Evolutionary conservation across 176 grass and related monocot species (phyloP).

Genomic region (Elaeis guineensis): DNA sequence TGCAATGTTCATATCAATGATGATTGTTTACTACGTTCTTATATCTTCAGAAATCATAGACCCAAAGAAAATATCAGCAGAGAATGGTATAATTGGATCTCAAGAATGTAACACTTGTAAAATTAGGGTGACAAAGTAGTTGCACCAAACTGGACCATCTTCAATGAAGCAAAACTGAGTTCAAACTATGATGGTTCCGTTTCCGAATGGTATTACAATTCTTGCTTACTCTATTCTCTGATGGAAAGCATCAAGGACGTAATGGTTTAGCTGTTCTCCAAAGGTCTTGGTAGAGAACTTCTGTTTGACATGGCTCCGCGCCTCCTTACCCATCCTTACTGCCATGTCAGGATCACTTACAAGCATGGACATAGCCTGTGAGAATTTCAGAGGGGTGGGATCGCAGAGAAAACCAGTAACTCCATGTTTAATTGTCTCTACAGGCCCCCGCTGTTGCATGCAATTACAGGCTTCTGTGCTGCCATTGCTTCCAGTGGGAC

Average conservation of each 20-base stretch:
- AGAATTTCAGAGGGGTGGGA: slow-evolving; percentile 53
- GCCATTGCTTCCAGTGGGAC: slow-evolving; percentile 98
- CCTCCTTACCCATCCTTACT: slow-evolving; percentile 55
- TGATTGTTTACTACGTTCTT: too few species aligned
- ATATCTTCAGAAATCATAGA: too few species aligned
- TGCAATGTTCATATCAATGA: too few species aligned
- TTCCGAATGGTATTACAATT: too few species aligned
- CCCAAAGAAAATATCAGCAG: too few species aligned
- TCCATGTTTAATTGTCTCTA: slow-evolving; percentile 72
- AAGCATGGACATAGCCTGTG: slow-evolving; percentile 69
- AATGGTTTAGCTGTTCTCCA: slow-evolving; percentile 60
- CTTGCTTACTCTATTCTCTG: slow-evolving; percentile 50
- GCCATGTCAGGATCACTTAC: slow-evolving; percentile 47
- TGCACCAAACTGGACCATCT: too few species aligned
- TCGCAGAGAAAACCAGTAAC: slow-evolving; percentile 74
- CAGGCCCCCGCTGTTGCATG: slow-evolving; percentile 85
- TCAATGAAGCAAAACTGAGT: too few species aligned
- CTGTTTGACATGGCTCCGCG: slow-evolving; percentile 50
- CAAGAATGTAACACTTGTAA: too few species aligned
- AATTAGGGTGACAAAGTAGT: too few species aligned
- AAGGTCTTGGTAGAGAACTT: slow-evolving; percentile 75
- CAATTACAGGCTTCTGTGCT: slow-evolving; percentile 82
- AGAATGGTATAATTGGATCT: too few species aligned
- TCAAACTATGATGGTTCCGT: too few species aligned
- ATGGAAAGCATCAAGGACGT: slow-evolving; percentile 53